These are phyloP conservation scores for Sphenostylis stenocarpa DNA, from an alignment of 306 rosid species.

Conservation along the genomic window DNA sequence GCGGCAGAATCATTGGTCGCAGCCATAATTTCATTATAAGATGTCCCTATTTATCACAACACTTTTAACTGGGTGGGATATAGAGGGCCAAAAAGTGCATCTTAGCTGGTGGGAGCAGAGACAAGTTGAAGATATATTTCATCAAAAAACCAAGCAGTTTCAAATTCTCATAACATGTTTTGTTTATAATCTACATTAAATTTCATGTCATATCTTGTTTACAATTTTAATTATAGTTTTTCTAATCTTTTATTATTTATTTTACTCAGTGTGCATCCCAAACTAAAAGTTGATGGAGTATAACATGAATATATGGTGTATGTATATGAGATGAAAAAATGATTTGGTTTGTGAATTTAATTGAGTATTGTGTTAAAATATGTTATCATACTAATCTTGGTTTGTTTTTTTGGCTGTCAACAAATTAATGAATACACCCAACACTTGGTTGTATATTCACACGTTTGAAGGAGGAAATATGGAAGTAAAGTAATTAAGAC, in stretches of 20 bases:
- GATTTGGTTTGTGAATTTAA: background rate
- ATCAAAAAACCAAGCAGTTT: background rate
- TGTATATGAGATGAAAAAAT: background rate
- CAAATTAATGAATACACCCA: background rate
- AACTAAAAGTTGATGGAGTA: background rate
- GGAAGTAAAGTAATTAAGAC: too few relatives aligned
- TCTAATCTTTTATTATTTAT: background rate
- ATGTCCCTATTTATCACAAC: background rate
- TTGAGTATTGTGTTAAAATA: background rate
- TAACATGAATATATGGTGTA: too few relatives aligned
- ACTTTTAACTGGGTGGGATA: background rate
- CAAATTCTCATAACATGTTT: background rate
- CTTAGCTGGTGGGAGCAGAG: background rate
- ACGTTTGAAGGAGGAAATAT: background rate
- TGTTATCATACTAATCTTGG: background rate
- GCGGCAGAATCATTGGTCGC: background rate
- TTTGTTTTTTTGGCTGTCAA: background rate
- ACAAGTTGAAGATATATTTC: background rate
- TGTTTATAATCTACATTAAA: background rate
- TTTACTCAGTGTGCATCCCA: background rate
- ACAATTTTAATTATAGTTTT: background rate
- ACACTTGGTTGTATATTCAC: background rate
- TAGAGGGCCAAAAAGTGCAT: constrained; percentile 22
- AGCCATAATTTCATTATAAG: background rate
- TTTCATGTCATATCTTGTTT: background rate